Evolutionary conservation across 139 green algal species (phyloP).

Genomic region (Penium margaritaceum): DNA sequence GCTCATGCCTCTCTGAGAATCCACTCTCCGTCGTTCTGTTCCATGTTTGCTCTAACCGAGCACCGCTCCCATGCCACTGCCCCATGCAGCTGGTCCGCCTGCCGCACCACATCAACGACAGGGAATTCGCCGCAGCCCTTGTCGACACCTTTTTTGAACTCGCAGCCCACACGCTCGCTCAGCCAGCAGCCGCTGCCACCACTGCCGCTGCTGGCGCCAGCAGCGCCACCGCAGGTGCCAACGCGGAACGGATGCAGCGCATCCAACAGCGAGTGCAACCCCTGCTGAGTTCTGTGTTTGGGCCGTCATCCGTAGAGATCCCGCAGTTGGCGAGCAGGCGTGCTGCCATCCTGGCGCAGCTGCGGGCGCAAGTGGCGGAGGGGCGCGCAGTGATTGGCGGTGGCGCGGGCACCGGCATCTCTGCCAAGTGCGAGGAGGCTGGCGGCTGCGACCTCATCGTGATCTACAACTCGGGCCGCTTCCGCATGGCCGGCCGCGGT

Average conservation of each 20-base stretch:
- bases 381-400: conserved; percentile 1
- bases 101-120: conserved; percentile 20
- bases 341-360: not conserved
- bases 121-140: not conserved
- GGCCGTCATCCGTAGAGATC: not conserved
- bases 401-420: not conserved
- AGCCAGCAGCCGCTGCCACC: not conserved
- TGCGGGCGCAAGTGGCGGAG: not conserved
- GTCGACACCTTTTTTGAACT: not conserved
- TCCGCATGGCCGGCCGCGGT: conserved; percentile 4
- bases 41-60: too few species aligned
- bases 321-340: not conserved
- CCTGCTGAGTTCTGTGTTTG: not conserved
- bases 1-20: too few species aligned
- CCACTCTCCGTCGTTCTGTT: too few species aligned
- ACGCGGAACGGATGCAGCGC: not conserved
- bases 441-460: not conserved
- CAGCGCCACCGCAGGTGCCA: not conserved
- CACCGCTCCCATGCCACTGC: not conserved
- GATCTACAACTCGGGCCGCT: conserved; percentile 15
- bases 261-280: not conserved
- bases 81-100: not conserved
- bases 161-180: not conserved
- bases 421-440: conserved; percentile 9
- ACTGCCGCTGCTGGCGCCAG: not conserved